Conservation (phyloP, 139 green algal genomes). For the Edaphochlamys debaryana region DNA sequence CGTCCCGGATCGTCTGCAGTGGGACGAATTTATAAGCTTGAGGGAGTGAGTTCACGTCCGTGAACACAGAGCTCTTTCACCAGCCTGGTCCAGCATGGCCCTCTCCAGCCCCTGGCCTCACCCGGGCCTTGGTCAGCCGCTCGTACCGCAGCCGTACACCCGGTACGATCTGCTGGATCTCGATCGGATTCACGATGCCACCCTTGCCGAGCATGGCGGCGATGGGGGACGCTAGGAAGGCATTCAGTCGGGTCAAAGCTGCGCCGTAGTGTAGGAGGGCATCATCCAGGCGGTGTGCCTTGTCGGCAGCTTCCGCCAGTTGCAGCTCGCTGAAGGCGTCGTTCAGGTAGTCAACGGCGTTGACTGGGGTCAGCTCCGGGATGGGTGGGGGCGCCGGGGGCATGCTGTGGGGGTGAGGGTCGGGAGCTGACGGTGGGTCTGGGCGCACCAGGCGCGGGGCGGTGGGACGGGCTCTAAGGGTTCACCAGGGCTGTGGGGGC, state of each 20-base stretch:
- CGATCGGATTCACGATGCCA: neutral
- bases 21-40: too few species aligned
- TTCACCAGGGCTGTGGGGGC: too few species aligned
- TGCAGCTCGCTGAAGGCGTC: neutral
- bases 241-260: neutral
- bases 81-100: too few species aligned
- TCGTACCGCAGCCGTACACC: conserved; percentile 7
- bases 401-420: neutral
- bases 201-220: neutral
- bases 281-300: conserved; percentile 1
- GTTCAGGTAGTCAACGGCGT: conserved; percentile 7
- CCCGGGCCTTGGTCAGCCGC: too few species aligned
- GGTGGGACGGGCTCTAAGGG: too few species aligned
- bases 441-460: too few species aligned
- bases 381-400: too few species aligned
- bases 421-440: too few species aligned
- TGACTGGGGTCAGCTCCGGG: neutral
- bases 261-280: neutral
- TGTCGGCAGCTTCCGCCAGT: conserved; percentile 6
- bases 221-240: neutral
- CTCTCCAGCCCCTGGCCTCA: too few species aligned
- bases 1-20: neutral
- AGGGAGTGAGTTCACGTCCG: too few species aligned
- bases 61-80: too few species aligned
- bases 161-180: neutral